Percentiles rank a stretch among this genome's conserved stretches.
phyloP scores from a whole-genome alignment of 75 land plant genomes.

The Isoetes taiwanensis region DNA sequence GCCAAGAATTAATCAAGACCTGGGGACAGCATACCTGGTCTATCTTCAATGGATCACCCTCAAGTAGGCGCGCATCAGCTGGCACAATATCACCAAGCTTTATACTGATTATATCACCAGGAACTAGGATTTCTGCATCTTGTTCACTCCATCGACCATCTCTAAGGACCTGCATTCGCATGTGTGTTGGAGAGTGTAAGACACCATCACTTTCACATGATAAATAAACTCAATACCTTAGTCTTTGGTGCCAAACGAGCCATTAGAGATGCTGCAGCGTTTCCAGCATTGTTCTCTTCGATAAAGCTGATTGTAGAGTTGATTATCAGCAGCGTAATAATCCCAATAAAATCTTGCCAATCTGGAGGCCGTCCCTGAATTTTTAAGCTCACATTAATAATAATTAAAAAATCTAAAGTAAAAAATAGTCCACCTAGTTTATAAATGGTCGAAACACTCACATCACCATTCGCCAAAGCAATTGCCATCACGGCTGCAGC shows the following conservation, averaged over 20 bases:
- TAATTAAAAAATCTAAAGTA: no score
- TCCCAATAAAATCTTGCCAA: constrained; percentile 39
- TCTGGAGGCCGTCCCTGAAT: constrained; percentile 18
- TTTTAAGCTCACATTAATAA: no score
- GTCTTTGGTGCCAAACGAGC: constrained; percentile 43
- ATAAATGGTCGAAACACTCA: no score
- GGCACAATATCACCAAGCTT: constrained; percentile 46
- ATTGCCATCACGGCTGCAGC: constrained; percentile 73
- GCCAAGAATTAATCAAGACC: background rate
- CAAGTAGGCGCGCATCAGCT: constrained; percentile 44
- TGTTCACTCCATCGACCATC: constrained; percentile 41
- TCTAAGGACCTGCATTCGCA: constrained; percentile 39
- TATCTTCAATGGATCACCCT: constrained; percentile 46
- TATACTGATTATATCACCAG: constrained; percentile 39
- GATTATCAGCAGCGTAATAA: constrained; percentile 25
- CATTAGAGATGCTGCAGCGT: constrained; percentile 52
- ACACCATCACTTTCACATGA: background rate
- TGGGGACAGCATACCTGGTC: constrained; percentile 26
- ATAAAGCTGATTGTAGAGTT: constrained; percentile 44
- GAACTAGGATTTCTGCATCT: constrained; percentile 36
- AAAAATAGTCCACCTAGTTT: no score
- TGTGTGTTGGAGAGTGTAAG: no score
- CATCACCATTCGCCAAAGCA: constrained; percentile 51
- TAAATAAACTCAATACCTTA: constrained; percentile 16
- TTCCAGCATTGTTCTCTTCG: constrained; percentile 50